Evolutionary conservation across 495 filamentous ascomycete genomes (phyloP).

Genomic region (Aspergillus heteromorphus): DNA sequence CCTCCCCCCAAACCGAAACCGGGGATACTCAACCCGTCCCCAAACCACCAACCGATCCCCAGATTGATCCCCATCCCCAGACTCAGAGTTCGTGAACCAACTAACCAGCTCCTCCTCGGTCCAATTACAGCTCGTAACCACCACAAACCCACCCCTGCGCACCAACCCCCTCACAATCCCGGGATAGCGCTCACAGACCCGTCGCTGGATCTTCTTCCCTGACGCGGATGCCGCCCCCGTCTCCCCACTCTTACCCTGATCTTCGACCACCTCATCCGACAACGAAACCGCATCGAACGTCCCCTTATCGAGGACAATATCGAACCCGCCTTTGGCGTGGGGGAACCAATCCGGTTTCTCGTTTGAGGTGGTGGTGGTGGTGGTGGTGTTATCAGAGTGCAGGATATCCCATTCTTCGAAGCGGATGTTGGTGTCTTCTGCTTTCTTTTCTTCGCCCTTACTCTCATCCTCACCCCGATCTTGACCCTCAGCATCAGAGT

Average conservation of each 20-base stretch:
- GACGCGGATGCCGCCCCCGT: constrained; percentile 10
- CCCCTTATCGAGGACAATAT: constrained; percentile 91
- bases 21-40: constrained; percentile 70
- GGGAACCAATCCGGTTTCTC: constrained; percentile 30
- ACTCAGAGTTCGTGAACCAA: constrained; percentile 57
- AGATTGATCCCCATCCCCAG: constrained; percentile 4
- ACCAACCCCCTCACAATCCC: constrained; percentile 59
- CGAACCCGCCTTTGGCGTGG: constrained; percentile 51
- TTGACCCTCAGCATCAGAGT: constrained; percentile 22
- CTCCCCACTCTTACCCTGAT: neutral
- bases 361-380: constrained; percentile 10
- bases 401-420: constrained; percentile 81
- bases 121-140: constrained; percentile 97
- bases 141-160: constrained; percentile 61
- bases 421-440: constrained; percentile 30
- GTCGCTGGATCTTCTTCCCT: constrained; percentile 28
- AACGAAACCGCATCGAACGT: constrained; percentile 93
- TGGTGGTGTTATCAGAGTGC: too few relatives aligned
- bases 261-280: constrained; percentile 52
- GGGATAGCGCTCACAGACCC: constrained; percentile 69
- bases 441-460: constrained; percentile 15
- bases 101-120: constrained; percentile 76
- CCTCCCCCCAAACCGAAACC: constrained; percentile 79
- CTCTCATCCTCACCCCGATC: constrained; percentile 8
- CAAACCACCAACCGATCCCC: constrained; percentile 47